Evolutionary conservation across 495 filamentous ascomycete genomes (phyloP).

Genomic region (Aspergillus campestris): DNA sequence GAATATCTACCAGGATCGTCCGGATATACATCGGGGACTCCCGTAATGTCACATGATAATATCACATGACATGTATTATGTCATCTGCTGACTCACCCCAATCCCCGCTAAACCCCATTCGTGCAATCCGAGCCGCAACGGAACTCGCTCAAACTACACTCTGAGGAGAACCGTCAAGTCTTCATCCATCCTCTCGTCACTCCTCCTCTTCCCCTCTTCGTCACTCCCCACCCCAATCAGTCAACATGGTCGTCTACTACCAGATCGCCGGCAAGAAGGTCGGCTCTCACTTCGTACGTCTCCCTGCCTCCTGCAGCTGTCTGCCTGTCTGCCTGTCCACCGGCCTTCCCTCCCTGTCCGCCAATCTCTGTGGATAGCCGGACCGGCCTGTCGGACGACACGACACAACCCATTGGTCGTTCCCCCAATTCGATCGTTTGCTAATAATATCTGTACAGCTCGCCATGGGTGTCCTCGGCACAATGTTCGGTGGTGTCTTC

Average conservation of each 20-base stretch:
- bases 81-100: constrained; percentile 15
- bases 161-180: background rate
- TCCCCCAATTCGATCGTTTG: background rate
- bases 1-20: too few relatives aligned
- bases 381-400: constrained; percentile 1
- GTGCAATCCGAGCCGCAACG: constrained; percentile 7
- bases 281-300: constrained; percentile 86
- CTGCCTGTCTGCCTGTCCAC: constrained; percentile 5
- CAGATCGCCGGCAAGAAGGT: constrained; percentile 79
- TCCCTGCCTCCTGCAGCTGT: constrained; percentile 7
- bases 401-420: background rate
- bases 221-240: constrained; percentile 21
- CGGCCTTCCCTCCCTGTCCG: background rate
- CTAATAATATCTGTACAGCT: constrained; percentile 47
- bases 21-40: constrained; percentile 11
- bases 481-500: constrained; percentile 50
- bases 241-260: constrained; percentile 84
- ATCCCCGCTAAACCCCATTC: too few relatives aligned
- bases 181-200: constrained; percentile 14
- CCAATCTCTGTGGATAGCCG: background rate
- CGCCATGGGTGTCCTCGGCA: constrained; percentile 71
- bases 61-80: too few relatives aligned
- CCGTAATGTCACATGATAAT: constrained; percentile 27
- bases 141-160: too few relatives aligned
- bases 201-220: constrained; percentile 15